Percentiles rank a stretch among this genome's conserved stretches.
Conservation (phyloP, 495 filamentous ascomycete species). For the Opeltia flavorubescens region DNA sequence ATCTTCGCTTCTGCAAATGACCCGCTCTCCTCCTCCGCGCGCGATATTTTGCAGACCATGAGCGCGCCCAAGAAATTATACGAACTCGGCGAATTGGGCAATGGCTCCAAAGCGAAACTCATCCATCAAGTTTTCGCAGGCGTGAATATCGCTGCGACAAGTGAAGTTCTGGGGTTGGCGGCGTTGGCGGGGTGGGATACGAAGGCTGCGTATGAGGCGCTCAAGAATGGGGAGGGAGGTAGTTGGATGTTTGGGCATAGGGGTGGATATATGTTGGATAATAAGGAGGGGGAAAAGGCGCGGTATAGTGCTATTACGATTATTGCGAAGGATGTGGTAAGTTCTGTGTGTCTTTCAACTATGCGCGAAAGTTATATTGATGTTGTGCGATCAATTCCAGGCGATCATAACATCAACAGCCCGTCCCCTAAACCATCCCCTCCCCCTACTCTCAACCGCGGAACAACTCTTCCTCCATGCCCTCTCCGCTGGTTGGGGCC, state of each 20-base stretch:
- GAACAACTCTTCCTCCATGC: slow-evolving; percentile 56
- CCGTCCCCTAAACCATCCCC: slow-evolving; percentile 42
- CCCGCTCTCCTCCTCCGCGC: slow-evolving; percentile 41
- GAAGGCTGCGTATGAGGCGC: slow-evolving; percentile 35
- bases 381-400: slow-evolving; percentile 13
- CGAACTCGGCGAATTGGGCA: slow-evolving; percentile 60
- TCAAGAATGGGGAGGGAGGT: slow-evolving; percentile 46
- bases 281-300: slow-evolving; percentile 32
- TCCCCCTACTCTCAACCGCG: slow-evolving; percentile 55
- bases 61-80: slow-evolving; percentile 46
- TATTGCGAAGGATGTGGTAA: slow-evolving; percentile 63
- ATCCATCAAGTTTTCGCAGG: slow-evolving; percentile 71
- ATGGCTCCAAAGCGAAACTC: slow-evolving; percentile 81
- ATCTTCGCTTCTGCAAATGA: slow-evolving; percentile 62
- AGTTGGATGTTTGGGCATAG: slow-evolving; percentile 80
- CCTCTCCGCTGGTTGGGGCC: slow-evolving; percentile 44
- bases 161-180: slow-evolving; percentile 63
- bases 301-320: slow-evolving; percentile 50
- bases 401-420: slow-evolving; percentile 63
- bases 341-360: slow-evolving; percentile 5
- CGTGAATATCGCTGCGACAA: slow-evolving; percentile 57
- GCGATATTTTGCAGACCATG: slow-evolving; percentile 48
- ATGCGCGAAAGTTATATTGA: neutral
- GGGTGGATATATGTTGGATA: slow-evolving; percentile 51
- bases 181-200: slow-evolving; percentile 53